Conservation (phyloP, 1,284 basidiomycete genomes). For the Ceratobasidium papillatum region DNA sequence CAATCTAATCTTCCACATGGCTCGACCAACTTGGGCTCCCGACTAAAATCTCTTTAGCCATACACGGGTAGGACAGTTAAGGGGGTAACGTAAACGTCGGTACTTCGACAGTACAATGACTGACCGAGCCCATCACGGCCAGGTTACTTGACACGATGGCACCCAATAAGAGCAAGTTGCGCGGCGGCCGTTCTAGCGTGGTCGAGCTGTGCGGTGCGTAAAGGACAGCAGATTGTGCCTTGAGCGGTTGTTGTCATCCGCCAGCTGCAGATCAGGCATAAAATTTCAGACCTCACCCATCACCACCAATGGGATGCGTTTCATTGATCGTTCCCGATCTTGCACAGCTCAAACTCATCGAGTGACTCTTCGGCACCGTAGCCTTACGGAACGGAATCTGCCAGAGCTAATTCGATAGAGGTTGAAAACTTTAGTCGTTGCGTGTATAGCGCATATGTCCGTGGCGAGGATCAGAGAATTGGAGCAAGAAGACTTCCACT, state of each 20-base stretch:
- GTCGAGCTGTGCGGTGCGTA: neutral
- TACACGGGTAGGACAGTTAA: constrained; percentile 11
- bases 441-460: constrained; percentile 6
- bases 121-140: constrained; percentile 18
- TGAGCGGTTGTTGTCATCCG: neutral
- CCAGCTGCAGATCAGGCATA: constrained; percentile 14
- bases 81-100: constrained; percentile 30
- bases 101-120: constrained; percentile 11
- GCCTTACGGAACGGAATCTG: neutral
- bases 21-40: neutral
- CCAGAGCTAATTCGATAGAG: neutral
- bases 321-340: constrained; percentile 19
- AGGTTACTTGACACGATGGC: neutral
- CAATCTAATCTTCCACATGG: constrained; percentile 28
- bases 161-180: neutral
- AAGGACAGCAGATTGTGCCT: neutral
- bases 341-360: neutral
- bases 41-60: constrained; percentile 27
- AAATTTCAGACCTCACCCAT: constrained; percentile 2
- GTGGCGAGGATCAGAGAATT: neutral
- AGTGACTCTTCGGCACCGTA: constrained; percentile 32
- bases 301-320: neutral
- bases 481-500: constrained; percentile 9
- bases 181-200: neutral
- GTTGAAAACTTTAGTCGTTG: constrained; percentile 5